A percentile compares a stretch with the other conserved stretches of the same genome.
phyloP scores from a whole-genome alignment of 2,329 filamentous ascomycete species.

The Biscogniauxia marginata region DNA sequence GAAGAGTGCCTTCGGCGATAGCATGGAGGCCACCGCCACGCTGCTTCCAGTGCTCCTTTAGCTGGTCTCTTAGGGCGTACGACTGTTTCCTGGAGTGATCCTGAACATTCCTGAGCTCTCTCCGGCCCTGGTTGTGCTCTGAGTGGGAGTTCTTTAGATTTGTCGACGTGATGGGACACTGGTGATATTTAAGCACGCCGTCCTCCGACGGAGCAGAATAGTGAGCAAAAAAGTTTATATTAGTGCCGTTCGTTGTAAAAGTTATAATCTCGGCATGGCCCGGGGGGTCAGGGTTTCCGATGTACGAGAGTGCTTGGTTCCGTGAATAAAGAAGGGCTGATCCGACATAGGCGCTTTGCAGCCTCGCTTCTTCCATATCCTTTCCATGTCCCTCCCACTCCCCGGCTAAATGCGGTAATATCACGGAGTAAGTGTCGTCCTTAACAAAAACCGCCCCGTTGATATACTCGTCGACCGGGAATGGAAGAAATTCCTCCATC shows the following conservation, averaged over 20 bases:
- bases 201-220: neutral
- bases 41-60: slow-evolving; percentile 5
- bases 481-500: slow-evolving; percentile 5
- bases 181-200: slow-evolving; percentile 2
- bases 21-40: neutral
- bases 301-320: slow-evolving; percentile 11
- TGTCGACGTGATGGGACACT: slow-evolving; percentile 1
- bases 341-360: slow-evolving; percentile 25
- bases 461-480: slow-evolving; percentile 12
- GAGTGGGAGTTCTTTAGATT: slow-evolving; percentile 1
- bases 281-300: slow-evolving; percentile 15
- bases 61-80: slow-evolving; percentile 1
- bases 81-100: slow-evolving; percentile 4
- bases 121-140: neutral
- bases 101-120: slow-evolving; percentile 1
- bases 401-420: slow-evolving; percentile 29
- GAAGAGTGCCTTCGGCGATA: neutral
- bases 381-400: slow-evolving; percentile 21
- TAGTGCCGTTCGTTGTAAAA: slow-evolving; percentile 27
- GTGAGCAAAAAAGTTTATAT: slow-evolving; percentile 18
- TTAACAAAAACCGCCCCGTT: slow-evolving; percentile 20
- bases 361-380: slow-evolving; percentile 13
- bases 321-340: slow-evolving; percentile 27
- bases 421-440: slow-evolving; percentile 18
- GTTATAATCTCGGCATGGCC: slow-evolving; percentile 25